These are phyloP conservation scores for Endoconidiophora laricicola DNA, from an alignment of 2,329 filamentous ascomycete species.

Conservation along the genomic window DNA sequence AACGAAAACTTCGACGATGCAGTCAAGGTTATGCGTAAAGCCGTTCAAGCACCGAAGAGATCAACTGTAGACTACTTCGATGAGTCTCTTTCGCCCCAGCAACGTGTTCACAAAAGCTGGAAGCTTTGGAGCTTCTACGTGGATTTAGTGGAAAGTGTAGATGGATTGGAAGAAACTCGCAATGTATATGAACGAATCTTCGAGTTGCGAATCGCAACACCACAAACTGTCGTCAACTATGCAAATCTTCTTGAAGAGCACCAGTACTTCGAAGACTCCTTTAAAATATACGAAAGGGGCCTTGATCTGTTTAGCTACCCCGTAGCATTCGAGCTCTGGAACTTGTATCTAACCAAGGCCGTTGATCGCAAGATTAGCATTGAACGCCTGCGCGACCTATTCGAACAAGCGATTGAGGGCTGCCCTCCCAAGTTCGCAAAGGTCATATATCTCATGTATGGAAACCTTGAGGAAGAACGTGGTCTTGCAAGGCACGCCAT, in stretches of 20 bases:
- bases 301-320: constrained; percentile 97
- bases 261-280: constrained; percentile 90
- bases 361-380: constrained; percentile 93
- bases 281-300: constrained; percentile 93
- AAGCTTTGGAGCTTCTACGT: constrained; percentile 99
- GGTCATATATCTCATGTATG: constrained; percentile 94
- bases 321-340: constrained; percentile 97
- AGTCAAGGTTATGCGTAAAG: constrained; percentile 90
- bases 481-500: constrained; percentile 91
- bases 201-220: constrained; percentile 91
- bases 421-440: constrained; percentile 95
- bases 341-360: constrained; percentile 91
- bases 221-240: constrained; percentile 97
- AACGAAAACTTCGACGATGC: constrained; percentile 93
- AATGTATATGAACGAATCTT: constrained; percentile 96
- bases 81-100: constrained; percentile 81
- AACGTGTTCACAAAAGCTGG: constrained; percentile 97
- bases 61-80: constrained; percentile 99
- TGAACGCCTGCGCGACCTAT: constrained; percentile 81
- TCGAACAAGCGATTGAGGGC: constrained; percentile 90
- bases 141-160: constrained; percentile 88
- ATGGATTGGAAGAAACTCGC: constrained; percentile 76
- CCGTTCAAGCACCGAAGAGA: constrained; percentile 86
- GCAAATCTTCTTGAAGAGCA: constrained; percentile 89
- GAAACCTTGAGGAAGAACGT: constrained; percentile 87